phyloP scores from a whole-genome alignment of 106 monocot species.

The Triglochin maritima region DNA sequence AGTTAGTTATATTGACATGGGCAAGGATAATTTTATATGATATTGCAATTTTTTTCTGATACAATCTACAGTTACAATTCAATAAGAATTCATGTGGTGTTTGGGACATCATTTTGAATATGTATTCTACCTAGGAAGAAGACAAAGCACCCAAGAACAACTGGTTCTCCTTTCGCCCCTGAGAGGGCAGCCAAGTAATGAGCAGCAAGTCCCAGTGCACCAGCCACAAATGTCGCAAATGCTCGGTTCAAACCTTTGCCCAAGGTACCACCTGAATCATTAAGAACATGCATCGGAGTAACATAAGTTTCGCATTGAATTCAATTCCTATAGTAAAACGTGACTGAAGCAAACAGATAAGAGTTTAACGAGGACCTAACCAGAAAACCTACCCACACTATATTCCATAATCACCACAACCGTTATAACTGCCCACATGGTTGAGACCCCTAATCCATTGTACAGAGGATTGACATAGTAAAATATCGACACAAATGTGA shows the following conservation, averaged over 20 bases:
- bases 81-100: neutral
- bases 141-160: slow-evolving; percentile 7
- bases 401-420: slow-evolving; percentile 25
- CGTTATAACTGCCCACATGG: slow-evolving; percentile 27
- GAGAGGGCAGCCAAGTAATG: slow-evolving; percentile 5
- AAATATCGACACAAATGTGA: slow-evolving; percentile 18
- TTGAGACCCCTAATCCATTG: slow-evolving; percentile 11
- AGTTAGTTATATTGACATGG: too few species aligned
- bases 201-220: slow-evolving; percentile 18
- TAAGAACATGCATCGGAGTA: too few species aligned
- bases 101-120: neutral
- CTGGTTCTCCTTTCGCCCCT: neutral
- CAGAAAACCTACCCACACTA: slow-evolving; percentile 15
- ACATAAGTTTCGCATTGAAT: too few species aligned
- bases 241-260: slow-evolving; percentile 23
- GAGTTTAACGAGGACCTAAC: neutral
- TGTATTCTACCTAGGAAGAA: slow-evolving; percentile 7
- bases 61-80: too few species aligned
- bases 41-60: too few species aligned
- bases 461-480: slow-evolving; percentile 25
- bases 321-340: too few species aligned
- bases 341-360: too few species aligned
- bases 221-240: slow-evolving; percentile 12
- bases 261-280: slow-evolving; percentile 16
- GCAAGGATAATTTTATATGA: too few species aligned